Percentiles rank a stretch among this genome's conserved stretches.
These are phyloP conservation scores for Gossypium aridum DNA, from an alignment of 441 rosid species.

Conservation along the genomic window DNA sequence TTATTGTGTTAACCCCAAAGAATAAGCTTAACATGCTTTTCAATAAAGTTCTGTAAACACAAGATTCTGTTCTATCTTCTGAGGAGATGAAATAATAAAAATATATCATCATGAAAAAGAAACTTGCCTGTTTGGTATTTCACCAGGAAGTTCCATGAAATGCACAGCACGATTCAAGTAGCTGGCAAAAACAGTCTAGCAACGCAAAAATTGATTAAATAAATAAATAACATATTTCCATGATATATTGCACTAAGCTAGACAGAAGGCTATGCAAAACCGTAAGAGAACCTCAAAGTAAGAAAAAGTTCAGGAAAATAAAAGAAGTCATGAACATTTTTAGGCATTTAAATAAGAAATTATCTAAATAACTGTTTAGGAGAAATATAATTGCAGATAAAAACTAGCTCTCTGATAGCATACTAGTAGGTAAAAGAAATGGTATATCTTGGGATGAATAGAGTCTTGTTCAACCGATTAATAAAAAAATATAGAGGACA, in stretches of 20 bases:
- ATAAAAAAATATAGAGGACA: background rate
- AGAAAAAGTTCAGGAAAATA: conserved; percentile 8
- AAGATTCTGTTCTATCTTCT: background rate
- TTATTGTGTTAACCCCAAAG: background rate
- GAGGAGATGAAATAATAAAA: background rate
- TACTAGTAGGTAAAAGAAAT: background rate
- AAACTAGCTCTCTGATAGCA: background rate
- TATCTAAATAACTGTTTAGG: conserved; percentile 3
- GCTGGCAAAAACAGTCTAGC: conserved; percentile 60
- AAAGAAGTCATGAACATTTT: background rate
- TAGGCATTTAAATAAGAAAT: background rate
- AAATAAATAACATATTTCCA: background rate
- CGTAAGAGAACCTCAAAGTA: conserved; percentile 9
- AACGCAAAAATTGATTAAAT: conserved; percentile 6
- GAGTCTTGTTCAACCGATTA: background rate
- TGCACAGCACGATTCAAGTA: conserved; percentile 89
- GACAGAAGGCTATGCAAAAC: background rate
- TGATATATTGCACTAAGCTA: background rate
- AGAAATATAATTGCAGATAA: background rate
- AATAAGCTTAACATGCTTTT: background rate
- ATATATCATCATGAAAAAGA: background rate
- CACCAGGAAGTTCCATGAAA: conserved; percentile 99
- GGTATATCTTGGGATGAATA: background rate
- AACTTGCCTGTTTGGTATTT: conserved; percentile 93
- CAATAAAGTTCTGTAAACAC: background rate